Evolutionary conservation across 2,329 filamentous ascomycete species (phyloP), one percentile per base, ranked within the genome.

Genomic region (Rhynchosporium agropyri): DNA sequence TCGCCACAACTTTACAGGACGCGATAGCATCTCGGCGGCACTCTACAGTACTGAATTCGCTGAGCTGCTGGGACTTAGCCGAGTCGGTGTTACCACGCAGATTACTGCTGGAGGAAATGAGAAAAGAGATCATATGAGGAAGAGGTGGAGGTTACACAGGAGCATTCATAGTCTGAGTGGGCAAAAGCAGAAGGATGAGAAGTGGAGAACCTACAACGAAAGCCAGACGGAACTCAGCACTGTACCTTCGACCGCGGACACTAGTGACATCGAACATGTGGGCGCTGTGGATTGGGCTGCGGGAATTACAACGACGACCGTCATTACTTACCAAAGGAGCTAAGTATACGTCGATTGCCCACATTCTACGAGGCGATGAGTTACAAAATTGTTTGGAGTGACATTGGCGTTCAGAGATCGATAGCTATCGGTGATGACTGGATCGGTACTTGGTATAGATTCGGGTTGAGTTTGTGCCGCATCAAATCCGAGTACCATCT

Each of bases 11-110:
- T 29, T 57, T 8, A 43, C 33, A 8, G 31, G 56, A 3, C 33
- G 60, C 28, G 58, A 66, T 9, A 60, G 45, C 33, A 50, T 62
- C 9, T 58, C 28, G 33, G 63, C 67, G 3, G 63, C 66, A 10
- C 64, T 68, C 3, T 70, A 69, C 51, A 69, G 66, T n/a, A 54
- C 53, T 3, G 69, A 72, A 46, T 72, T 72, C 42, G 68, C 69
- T 2, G 61, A 68, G 46, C 62, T 72, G 63, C 50, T 72, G 8
- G 70, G 70, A 3, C 50, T 72, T 28, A 68, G 62, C 29, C 46
- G 63, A 28, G 63, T 67, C 3, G 68, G 67, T 15, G 67, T 69
- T 29, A 71, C 66, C 8, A 72, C 70, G 8, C 49, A 67, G n/a
- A 70, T 71, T 26, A 63, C 63, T 12, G 68, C 69, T 3, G 63